phyloP scores from a whole-genome alignment of 1,284 basidiomycete genomes.

The Fistulinella staudtii region DNA sequence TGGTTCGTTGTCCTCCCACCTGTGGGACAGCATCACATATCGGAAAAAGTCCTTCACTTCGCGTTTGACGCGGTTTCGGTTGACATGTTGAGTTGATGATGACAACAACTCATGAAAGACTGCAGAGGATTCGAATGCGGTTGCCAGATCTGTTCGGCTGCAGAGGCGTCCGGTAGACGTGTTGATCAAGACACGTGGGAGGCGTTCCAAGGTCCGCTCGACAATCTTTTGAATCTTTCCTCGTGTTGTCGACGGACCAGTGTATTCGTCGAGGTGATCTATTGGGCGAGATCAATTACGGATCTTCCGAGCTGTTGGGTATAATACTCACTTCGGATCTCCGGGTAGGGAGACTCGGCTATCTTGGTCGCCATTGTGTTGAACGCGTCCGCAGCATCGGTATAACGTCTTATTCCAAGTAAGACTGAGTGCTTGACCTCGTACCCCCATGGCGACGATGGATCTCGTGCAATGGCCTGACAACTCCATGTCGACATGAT shows the following conservation, averaged over 20 bases:
- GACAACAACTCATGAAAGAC: background rate
- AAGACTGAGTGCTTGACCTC: background rate
- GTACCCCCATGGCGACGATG: background rate
- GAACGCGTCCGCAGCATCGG: background rate
- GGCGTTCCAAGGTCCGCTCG: background rate
- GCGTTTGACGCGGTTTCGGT: background rate
- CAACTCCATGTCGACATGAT: background rate
- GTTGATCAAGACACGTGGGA: too few relatives aligned
- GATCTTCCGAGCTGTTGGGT: too few relatives aligned
- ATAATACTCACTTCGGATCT: background rate
- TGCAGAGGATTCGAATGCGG: background rate
- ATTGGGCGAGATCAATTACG: background rate
- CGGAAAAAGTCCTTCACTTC: background rate
- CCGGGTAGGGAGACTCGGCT: background rate
- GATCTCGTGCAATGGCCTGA: background rate
- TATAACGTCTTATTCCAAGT: background rate
- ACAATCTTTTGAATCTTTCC: background rate
- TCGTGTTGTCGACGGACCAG: background rate
- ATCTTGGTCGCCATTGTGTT: background rate
- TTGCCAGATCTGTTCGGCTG: too few relatives aligned
- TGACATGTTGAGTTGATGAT: background rate
- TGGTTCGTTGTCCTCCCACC: conserved; percentile 1
- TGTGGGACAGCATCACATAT: conserved; percentile 7
- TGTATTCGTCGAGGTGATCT: background rate
- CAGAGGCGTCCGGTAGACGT: too few relatives aligned